Evolutionary conservation across 345 rosid species (phyloP), one percentile per base, ranked within the genome.

Genomic region (Citrus sp.): DNA sequence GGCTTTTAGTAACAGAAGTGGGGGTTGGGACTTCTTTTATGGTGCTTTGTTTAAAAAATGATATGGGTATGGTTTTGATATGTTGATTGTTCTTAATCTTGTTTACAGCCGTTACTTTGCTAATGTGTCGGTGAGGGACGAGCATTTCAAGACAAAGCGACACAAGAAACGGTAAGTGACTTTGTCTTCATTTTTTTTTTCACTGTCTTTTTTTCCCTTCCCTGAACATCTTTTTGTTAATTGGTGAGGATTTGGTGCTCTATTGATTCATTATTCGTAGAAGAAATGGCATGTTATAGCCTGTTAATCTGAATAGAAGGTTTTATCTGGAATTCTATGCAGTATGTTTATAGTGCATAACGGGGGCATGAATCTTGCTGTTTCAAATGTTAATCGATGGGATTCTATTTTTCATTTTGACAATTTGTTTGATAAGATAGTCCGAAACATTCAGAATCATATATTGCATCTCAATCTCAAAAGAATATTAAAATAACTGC

Each of bases 141-240:
- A 90, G 72, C 99, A 97, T 88, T 94, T 90, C 85, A 90, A 90
- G 90, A 90, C 98, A 0, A 93, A 97, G 73, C 92, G 94, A 7
- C 99, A 97, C 81, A 94, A 71, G 94, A 97, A 90, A 81, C 97
- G 95, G 98, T 96, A 32, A 49, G 85, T 66, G 27, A 70, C 49
- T 14, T 34, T 63, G 9, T 18, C 6, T n/a, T 19, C 30, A 69
- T 49, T n/a, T 19, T 76, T 76, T 42, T 72, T 30, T 61, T 58
- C n/a, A 14, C 35, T 64, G 27, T 12, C 37, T 55, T 16, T 34
- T 7, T 22, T 1, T 0, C 3, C 1, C 4, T 65, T 65, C 22
- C 38, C 28, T 32, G 49, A 46, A 25, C 24, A 42, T 51, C 30
- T 18, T 28, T 51, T 61, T 40, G 10, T 61, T 61, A 9, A 72